Conservation (phyloP, 371 early-diverging fungal genomes). For the Sporodiniella umbellata region DNA sequence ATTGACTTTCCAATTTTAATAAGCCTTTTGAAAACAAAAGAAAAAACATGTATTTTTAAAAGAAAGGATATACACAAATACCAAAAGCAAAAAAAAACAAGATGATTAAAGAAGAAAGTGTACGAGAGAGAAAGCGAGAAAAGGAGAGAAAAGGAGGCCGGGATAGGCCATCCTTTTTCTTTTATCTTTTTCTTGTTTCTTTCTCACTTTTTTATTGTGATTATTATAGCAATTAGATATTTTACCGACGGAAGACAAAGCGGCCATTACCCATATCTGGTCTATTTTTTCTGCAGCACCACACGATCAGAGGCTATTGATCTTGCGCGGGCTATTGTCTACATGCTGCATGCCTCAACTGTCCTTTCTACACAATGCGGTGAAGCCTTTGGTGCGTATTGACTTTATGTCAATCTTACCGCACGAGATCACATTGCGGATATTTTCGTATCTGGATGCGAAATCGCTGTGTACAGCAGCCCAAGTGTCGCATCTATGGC, state of each 20-base stretch:
- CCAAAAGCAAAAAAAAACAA: too few relatives aligned
- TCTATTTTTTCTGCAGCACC: slow-evolving; percentile 50
- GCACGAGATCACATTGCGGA: slow-evolving; percentile 71
- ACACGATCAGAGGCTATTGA: slow-evolving; percentile 51
- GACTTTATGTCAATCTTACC: slow-evolving; percentile 77
- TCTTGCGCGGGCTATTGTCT: slow-evolving; percentile 64
- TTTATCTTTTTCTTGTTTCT: neutral
- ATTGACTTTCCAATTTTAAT: neutral
- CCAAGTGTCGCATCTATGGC: slow-evolving; percentile 80
- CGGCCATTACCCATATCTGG: slow-evolving; percentile 55
- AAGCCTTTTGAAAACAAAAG: too few relatives aligned
- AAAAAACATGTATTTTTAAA: too few relatives aligned
- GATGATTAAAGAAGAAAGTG: too few relatives aligned
- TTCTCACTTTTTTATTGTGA: neutral
- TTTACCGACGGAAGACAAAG: slow-evolving; percentile 43
- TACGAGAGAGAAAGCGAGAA: too few relatives aligned
- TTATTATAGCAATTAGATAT: slow-evolving; percentile 28
- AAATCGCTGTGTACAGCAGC: slow-evolving; percentile 83
- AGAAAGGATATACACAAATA: too few relatives aligned
- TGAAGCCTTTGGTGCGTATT: slow-evolving; percentile 66
- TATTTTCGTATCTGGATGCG: slow-evolving; percentile 86
- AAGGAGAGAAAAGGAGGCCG: too few relatives aligned
- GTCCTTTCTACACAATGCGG: slow-evolving; percentile 63
- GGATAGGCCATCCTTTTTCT: too few relatives aligned
- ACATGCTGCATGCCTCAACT: slow-evolving; percentile 74